Conservation (phyloP, 1,284 basidiomycete genomes). For the Trichosporon sp. region DNA sequence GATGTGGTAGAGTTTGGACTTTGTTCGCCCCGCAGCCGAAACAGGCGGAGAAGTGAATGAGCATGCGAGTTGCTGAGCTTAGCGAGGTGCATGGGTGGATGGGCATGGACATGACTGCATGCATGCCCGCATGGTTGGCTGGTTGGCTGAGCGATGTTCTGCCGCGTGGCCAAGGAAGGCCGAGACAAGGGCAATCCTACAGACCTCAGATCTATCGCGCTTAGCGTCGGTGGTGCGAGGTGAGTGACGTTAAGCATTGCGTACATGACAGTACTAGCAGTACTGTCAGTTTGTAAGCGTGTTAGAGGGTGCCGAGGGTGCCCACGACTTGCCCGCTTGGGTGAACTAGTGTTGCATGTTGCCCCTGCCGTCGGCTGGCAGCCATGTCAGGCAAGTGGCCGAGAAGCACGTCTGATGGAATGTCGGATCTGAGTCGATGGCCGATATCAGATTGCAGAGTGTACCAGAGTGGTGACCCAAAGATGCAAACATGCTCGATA, state of each 20-base stretch:
- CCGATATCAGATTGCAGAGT: not conserved
- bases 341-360: too few relatives aligned
- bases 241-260: too few relatives aligned
- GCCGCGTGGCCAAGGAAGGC: too few relatives aligned
- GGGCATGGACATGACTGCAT: not conserved
- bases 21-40: not conserved
- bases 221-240: too few relatives aligned
- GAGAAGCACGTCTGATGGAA: not conserved
- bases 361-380: too few relatives aligned
- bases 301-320: too few relatives aligned
- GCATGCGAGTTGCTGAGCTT: not conserved
- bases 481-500: not conserved
- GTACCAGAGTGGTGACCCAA: not conserved
- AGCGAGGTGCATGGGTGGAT: not conserved
- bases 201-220: too few relatives aligned
- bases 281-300: too few relatives aligned
- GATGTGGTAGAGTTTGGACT: not conserved
- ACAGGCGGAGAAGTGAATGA: not conserved
- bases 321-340: too few relatives aligned
- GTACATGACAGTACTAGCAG: too few relatives aligned
- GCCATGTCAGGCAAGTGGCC: too few relatives aligned
- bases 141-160: not conserved
- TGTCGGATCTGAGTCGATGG: not conserved
- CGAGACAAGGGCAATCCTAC: too few relatives aligned
- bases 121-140: not conserved